Conservation (phyloP, 1,284 basidiomycete species). For the Boletus smithii region DNA sequence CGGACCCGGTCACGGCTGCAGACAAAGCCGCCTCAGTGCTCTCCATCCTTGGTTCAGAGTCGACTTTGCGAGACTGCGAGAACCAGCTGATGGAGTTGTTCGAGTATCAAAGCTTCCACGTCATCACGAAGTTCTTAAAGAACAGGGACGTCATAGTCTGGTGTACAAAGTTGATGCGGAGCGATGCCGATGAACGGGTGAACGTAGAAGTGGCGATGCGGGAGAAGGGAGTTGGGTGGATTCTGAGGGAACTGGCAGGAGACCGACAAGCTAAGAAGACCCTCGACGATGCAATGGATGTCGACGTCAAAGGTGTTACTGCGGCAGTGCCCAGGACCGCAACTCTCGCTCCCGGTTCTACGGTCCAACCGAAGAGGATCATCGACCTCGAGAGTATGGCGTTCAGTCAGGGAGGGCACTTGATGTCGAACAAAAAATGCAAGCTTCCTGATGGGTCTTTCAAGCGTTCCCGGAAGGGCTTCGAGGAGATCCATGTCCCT, state of each 20-base stretch:
- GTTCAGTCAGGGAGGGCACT: constrained; percentile 92
- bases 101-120: constrained; percentile 90
- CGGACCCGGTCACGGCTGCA: constrained; percentile 91
- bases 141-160: constrained; percentile 97
- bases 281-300: constrained; percentile 69
- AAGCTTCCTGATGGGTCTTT: constrained; percentile 97
- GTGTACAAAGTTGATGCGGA: constrained; percentile 95
- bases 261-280: constrained; percentile 61
- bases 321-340: constrained; percentile 77
- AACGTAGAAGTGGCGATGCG: constrained; percentile 98
- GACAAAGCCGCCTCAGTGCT: constrained; percentile 89
- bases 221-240: constrained; percentile 96
- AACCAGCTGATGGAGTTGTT: constrained; percentile 98
- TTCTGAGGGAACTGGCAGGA: constrained; percentile 83
- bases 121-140: constrained; percentile 89
- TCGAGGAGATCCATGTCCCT: constrained; percentile 98
- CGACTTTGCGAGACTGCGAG: constrained; percentile 89
- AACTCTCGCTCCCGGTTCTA: constrained; percentile 86
- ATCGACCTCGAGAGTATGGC: constrained; percentile 95
- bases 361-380: constrained; percentile 79
- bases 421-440: constrained; percentile 99
- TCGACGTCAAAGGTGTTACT: constrained; percentile 53
- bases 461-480: constrained; percentile 95
- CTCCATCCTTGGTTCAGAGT: constrained; percentile 86
- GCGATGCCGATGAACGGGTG: constrained; percentile 85